phyloP scores from a whole-genome alignment of 192 early-diverging fungal species.

The Coemansia sp. region DNA sequence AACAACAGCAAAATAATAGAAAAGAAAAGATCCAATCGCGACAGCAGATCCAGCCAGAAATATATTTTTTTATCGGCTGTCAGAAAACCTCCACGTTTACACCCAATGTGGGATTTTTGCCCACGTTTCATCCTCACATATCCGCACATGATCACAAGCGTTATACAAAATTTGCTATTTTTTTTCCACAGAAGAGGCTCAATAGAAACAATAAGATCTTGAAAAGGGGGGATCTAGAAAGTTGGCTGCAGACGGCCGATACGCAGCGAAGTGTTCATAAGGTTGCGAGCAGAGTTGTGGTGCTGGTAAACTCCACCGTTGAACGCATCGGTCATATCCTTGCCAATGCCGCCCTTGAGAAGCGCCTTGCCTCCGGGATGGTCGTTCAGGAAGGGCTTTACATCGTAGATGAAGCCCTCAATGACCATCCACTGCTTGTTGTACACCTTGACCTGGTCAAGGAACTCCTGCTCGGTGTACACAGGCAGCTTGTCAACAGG shows the following conservation, averaged over 20 bases:
- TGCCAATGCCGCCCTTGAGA: slow-evolving; percentile 72
- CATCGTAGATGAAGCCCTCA: slow-evolving; percentile 81
- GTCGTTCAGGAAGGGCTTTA: slow-evolving; percentile 77
- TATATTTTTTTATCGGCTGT: too few species aligned
- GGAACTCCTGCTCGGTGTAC: slow-evolving; percentile 64
- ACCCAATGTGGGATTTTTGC: too few species aligned
- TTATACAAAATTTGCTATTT: too few species aligned
- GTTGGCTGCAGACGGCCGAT: slow-evolving; percentile 36
- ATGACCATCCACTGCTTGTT: slow-evolving; percentile 78
- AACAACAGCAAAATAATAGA: too few species aligned
- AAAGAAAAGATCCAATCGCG: too few species aligned
- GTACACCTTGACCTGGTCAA: slow-evolving; percentile 64
- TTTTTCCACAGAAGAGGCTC: too few species aligned
- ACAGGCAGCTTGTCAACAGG: slow-evolving; percentile 69
- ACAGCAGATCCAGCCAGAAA: too few species aligned
- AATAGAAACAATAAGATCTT: too few species aligned
- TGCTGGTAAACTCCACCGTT: slow-evolving; percentile 92
- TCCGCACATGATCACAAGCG: too few species aligned
- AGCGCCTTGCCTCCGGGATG: slow-evolving; percentile 86
- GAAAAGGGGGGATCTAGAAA: not conserved
- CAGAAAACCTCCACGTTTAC: too few species aligned
- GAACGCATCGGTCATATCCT: slow-evolving; percentile 83
- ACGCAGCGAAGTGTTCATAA: slow-evolving; percentile 59
- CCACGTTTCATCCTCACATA: too few species aligned
- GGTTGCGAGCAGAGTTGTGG: slow-evolving; percentile 82